A percentile compares a stretch with the other conserved stretches of the same genome.
Evolutionary conservation across 129 eudicot species (phyloP).

Genomic region (Lactuca saligna): DNA sequence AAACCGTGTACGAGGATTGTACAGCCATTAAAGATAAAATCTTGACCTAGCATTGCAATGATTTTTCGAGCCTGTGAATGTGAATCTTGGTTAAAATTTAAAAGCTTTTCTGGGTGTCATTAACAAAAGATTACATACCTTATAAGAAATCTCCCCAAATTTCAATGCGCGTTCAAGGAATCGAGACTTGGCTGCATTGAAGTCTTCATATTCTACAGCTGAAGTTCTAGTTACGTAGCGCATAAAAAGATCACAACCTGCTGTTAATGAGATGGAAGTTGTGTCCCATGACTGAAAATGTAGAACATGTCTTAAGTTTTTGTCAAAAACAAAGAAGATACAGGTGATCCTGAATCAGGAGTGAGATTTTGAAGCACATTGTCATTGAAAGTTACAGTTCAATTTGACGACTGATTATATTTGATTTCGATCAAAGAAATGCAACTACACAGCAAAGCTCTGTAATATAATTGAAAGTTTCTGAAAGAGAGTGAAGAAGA

Average conservation of each 20-base stretch:
- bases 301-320: neutral
- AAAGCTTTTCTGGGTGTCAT: neutral
- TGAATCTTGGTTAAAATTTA: slow-evolving; percentile 10
- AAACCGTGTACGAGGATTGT: slow-evolving; percentile 97
- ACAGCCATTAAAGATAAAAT: slow-evolving; percentile 95
- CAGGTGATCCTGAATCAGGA: neutral
- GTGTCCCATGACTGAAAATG: slow-evolving; percentile 84
- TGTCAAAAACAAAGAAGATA: neutral
- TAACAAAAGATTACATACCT: slow-evolving; percentile 44
- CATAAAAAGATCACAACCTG: slow-evolving; percentile 98
- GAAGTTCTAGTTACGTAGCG: slow-evolving; percentile 96
- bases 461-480: neutral
- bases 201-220: slow-evolving; percentile 88
- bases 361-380: neutral
- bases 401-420: neutral
- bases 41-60: slow-evolving; percentile 93
- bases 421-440: neutral
- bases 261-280: slow-evolving; percentile 93
- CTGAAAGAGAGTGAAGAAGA: neutral
- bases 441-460: neutral
- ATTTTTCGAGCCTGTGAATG: slow-evolving; percentile 76
- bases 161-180: slow-evolving; percentile 97
- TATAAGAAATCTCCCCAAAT: slow-evolving; percentile 93
- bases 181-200: slow-evolving; percentile 86
- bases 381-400: neutral